Percentiles rank a stretch among this genome's conserved stretches.
Conservation (phyloP, 2,329 filamentous ascomycete genomes). For the Eutypa lata region DNA sequence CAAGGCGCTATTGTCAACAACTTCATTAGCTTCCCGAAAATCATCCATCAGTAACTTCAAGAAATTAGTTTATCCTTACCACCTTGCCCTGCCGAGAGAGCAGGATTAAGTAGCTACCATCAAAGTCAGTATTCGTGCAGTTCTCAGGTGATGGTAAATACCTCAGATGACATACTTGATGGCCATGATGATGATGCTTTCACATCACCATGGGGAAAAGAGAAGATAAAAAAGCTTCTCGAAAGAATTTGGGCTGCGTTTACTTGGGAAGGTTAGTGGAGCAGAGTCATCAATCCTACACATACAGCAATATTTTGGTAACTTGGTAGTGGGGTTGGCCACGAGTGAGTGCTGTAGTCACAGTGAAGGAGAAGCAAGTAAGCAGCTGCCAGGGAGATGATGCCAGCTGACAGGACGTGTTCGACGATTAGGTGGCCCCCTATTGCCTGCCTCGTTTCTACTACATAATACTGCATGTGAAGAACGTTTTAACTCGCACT, state of each 20-base stretch:
- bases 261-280: conserved; percentile 2
- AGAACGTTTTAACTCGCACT: no score
- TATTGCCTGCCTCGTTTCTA: neutral
- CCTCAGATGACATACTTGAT: conserved; percentile 42
- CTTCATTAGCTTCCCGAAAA: conserved; percentile 10
- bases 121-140: conserved; percentile 18
- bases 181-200: conserved; percentile 38
- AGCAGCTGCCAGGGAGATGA: neutral
- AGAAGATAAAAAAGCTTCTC: conserved; percentile 7
- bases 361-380: no score
- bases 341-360: conserved; percentile 16
- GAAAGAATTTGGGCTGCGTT: conserved; percentile 8
- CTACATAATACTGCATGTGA: no score
- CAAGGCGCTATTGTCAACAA: conserved; percentile 68
- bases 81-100: conserved; percentile 99
- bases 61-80: conserved; percentile 57
- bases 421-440: neutral
- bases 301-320: conserved; percentile 20
- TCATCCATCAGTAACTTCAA: conserved; percentile 10
- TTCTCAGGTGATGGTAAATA: conserved; percentile 3
- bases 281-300: conserved; percentile 1
- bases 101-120: conserved; percentile 85
- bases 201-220: conserved; percentile 20
- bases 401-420: neutral
- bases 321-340: conserved; percentile 25